Percentiles rank a stretch among this genome's conserved stretches.
Evolutionary conservation across 495 filamentous ascomycete species (phyloP).

Genomic region (Pseudevernia furfuracea): DNA sequence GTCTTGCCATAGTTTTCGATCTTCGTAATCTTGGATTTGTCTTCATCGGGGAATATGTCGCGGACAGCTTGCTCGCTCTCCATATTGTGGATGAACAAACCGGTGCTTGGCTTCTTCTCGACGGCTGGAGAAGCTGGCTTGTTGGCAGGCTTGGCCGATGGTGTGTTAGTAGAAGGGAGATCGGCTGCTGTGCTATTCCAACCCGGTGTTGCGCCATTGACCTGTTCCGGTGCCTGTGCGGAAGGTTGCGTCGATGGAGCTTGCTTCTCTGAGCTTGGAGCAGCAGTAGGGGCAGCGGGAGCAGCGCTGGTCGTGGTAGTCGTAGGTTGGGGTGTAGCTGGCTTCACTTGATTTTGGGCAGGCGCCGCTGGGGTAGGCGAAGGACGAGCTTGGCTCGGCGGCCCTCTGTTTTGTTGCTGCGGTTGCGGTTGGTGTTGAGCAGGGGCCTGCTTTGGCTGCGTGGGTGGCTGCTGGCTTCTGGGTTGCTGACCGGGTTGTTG

Average conservation of each 20-base stretch:
- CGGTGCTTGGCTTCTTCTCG: constrained; percentile 57
- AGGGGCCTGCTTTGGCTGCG: constrained; percentile 29
- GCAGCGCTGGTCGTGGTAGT: constrained; percentile 26
- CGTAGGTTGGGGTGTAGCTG: constrained; percentile 47
- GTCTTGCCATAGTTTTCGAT: constrained; percentile 68
- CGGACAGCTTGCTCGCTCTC: constrained; percentile 69
- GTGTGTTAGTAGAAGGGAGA: neutral
- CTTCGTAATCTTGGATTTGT: constrained; percentile 66
- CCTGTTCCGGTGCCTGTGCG: constrained; percentile 9
- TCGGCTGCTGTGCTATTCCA: constrained; percentile 14
- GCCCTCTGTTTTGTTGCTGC: constrained; percentile 38
- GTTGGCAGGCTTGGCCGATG: constrained; percentile 15
- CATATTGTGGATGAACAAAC: constrained; percentile 76
- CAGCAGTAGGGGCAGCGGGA: constrained; percentile 25
- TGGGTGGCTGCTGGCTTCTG: constrained; percentile 30
- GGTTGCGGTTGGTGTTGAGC: constrained; percentile 33
- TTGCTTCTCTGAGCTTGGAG: constrained; percentile 20
- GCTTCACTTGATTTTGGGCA: constrained; percentile 43
- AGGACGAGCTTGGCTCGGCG: constrained; percentile 31
- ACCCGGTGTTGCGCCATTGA: constrained; percentile 13
- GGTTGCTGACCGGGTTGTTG: constrained; percentile 31
- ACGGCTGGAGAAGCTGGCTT: constrained; percentile 35
- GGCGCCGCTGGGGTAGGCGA: constrained; percentile 47
- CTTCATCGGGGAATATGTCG: constrained; percentile 71
- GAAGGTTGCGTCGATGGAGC: constrained; percentile 17